Percentiles rank a stretch among this genome's conserved stretches.
Conservation (phyloP, 495 filamentous ascomycete genomes). For the Bathelium albidoporum region DNA sequence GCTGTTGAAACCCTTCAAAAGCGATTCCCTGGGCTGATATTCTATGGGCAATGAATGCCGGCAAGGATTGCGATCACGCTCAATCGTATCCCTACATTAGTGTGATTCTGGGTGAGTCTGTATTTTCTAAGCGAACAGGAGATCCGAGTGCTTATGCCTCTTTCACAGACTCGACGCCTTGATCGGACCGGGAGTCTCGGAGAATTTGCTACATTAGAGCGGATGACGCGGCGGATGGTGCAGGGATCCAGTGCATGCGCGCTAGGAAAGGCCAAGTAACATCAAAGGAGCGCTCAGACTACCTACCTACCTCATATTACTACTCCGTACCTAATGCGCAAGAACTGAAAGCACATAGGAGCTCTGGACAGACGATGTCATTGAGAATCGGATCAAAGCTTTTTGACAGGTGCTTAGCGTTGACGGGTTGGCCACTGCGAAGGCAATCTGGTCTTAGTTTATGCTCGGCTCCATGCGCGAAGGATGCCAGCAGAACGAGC, state of each 20-base stretch:
- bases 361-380: neutral
- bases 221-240: neutral
- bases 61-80: neutral
- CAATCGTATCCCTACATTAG: neutral
- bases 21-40: neutral
- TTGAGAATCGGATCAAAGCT: neutral
- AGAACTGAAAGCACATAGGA: neutral
- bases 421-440: neutral
- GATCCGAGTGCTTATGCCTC: neutral
- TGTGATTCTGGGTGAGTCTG: neutral
- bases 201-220: neutral
- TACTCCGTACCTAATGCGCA: too few relatives aligned
- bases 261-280: neutral
- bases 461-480: neutral
- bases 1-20: neutral
- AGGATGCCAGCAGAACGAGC: neutral
- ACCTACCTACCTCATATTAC: too few relatives aligned
- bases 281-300: neutral
- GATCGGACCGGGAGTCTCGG: neutral
- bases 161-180: neutral
- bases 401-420: conserved; percentile 2
- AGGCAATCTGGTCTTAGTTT: neutral
- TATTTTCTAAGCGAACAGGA: neutral
- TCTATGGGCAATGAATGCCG: neutral
- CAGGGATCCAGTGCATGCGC: neutral